Evolutionary conservation across 2,329 filamentous ascomycete species (phyloP).

Genomic region (Chrysosporium queenslandicum): DNA sequence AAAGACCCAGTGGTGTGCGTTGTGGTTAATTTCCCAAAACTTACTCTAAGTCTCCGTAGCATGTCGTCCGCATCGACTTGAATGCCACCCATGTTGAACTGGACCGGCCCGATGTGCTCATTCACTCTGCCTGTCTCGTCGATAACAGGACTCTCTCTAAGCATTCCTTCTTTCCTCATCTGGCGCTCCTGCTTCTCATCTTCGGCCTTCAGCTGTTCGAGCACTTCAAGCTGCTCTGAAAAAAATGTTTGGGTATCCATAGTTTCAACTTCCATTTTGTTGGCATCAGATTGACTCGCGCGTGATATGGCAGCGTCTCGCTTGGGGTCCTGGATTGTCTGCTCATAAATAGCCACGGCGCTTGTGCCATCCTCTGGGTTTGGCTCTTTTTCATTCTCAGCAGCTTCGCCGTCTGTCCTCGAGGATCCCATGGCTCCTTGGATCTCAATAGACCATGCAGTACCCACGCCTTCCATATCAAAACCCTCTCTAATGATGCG

Average conservation of each 20-base stretch:
- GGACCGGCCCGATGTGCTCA: constrained; percentile 85
- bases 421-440: constrained; percentile 42
- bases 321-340: constrained; percentile 66
- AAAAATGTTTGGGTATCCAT: constrained; percentile 71
- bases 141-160: constrained; percentile 30
- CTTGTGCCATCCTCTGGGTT: constrained; percentile 39
- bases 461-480: constrained; percentile 76
- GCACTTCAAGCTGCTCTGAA: constrained; percentile 58
- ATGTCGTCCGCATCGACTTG: constrained; percentile 92
- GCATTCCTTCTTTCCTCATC: constrained; percentile 23
- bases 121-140: constrained; percentile 42
- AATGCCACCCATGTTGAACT: constrained; percentile 97
- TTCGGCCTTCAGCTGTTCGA: constrained; percentile 56
- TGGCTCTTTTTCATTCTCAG: constrained; percentile 22
- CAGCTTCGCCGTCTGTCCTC: constrained; percentile 21
- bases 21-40: constrained; percentile 15
- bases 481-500: constrained; percentile 83
- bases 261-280: constrained; percentile 51
- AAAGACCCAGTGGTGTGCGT: background rate
- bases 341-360: constrained; percentile 65
- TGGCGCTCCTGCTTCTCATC: constrained; percentile 39
- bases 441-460: constrained; percentile 77
- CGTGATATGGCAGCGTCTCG: constrained; percentile 50
- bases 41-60: constrained; percentile 72
- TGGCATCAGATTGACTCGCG: constrained; percentile 37